Conservation (phyloP, 352 stramenopile genomes). For the Globisporangium solare region DNA sequence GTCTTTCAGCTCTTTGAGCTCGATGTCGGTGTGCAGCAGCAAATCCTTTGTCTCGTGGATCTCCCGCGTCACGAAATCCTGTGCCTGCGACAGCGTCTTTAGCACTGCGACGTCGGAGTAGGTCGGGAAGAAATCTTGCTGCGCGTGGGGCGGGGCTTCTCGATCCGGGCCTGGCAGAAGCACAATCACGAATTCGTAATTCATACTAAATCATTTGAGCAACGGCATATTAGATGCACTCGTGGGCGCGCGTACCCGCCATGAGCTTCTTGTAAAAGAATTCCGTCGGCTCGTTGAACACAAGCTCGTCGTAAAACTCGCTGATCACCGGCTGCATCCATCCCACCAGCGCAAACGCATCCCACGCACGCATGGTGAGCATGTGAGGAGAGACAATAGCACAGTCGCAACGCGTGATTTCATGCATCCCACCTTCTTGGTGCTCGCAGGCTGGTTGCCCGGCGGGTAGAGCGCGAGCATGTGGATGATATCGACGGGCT, state of each 20-base stretch:
- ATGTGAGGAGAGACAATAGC: neutral
- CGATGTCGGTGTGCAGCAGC: constrained; percentile 56
- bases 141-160: constrained; percentile 50
- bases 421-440: constrained; percentile 68
- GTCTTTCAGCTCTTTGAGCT: constrained; percentile 73
- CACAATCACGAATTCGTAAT: neutral
- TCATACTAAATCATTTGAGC: neutral
- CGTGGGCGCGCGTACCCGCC: constrained; percentile 22
- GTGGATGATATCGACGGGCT: constrained; percentile 89
- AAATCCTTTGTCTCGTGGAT: constrained; percentile 68
- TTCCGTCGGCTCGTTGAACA: constrained; percentile 97
- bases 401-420: neutral
- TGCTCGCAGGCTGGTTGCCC: constrained; percentile 82
- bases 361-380: constrained; percentile 1
- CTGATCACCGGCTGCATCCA: constrained; percentile 86
- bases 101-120: constrained; percentile 90
- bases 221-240: neutral
- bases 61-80: constrained; percentile 78
- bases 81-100: constrained; percentile 74
- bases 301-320: constrained; percentile 97
- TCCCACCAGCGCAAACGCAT: neutral
- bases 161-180: constrained; percentile 47
- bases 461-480: constrained; percentile 84
- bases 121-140: constrained; percentile 80
- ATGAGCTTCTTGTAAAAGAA: constrained; percentile 94